A percentile compares a stretch with the other conserved stretches of the same genome.
Evolutionary conservation across 805 yeast genomes (phyloP).

Genomic region (Kurtzmaniella cleridarum): DNA sequence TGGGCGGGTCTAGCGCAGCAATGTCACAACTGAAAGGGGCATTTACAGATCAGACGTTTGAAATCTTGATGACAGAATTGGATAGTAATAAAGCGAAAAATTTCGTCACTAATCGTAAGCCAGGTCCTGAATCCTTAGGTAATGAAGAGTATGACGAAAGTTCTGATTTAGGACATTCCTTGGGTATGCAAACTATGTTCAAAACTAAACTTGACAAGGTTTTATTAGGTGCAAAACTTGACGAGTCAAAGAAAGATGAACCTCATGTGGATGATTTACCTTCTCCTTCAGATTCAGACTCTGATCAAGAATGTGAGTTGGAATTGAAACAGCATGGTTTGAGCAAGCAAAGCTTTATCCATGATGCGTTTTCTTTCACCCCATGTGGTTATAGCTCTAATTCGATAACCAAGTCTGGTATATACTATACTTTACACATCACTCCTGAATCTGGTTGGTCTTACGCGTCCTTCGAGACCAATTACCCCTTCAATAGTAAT

Average conservation of each 20-base stretch:
- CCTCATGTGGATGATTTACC: constrained; percentile 19
- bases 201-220: constrained; percentile 58
- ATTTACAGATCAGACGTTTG: constrained; percentile 66
- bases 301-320: constrained; percentile 19
- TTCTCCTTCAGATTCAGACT: constrained; percentile 30
- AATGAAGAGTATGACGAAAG: constrained; percentile 37
- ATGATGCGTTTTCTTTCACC: constrained; percentile 84
- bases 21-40: constrained; percentile 14
- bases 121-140: constrained; percentile 34
- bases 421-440: constrained; percentile 79
- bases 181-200: constrained; percentile 67
- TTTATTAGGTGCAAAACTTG: constrained; percentile 19
- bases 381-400: constrained; percentile 97
- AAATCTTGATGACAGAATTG: constrained; percentile 85
- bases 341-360: constrained; percentile 37
- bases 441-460: constrained; percentile 95
- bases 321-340: constrained; percentile 1
- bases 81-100: constrained; percentile 49
- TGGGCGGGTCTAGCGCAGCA: constrained; percentile 40
- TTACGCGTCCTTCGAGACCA: constrained; percentile 93
- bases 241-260: background rate
- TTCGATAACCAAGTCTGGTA: constrained; percentile 54
- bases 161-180: constrained; percentile 72
- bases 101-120: constrained; percentile 52
- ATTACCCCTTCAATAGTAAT: constrained; percentile 49